Base-by-base conservation (phyloP, 108 stramenopile genomes). In the Nitzschia putrida region DNA sequence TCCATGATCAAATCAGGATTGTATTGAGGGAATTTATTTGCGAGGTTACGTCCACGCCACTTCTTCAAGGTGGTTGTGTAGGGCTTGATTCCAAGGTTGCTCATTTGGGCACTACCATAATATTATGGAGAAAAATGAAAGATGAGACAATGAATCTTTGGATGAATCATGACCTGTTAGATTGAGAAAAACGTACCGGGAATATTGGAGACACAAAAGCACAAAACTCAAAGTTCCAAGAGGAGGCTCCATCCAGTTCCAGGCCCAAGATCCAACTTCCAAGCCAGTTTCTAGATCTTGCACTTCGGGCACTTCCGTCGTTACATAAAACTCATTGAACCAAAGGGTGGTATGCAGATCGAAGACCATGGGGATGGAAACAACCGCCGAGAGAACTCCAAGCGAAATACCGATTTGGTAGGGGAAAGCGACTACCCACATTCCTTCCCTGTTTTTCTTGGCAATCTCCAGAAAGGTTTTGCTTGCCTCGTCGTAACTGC, bases 181-280 rank as follows among this genome's bases (percentile, higher is more conserved):
- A 54, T 34, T n/a, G n/a, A 49, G 26, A 61, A 64, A 61, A 41
- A 64, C 72, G n/a, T 75, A 77, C 60, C 94, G 64, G 10, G 88
- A 76, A 64, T 80, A 91, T 72, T 95, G 94, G 61, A 95, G 64
- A 53, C 83, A 85, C 55, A 97, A 66, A 53, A 97, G 76, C 37
- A 81, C 70, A 81, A 95, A 97, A 39, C 84, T 84, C 9, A 85
- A 47, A 29, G 88, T 87, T n/a, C 96, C 91, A 59, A 93, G 68
- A 2, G 83, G 77, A 11, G 94, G 94, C 64, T 95, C 92, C 88
- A 91, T 91, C 92, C 92, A 93, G 26, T 83, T 77, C 90, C 93
- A 94, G 39, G 77, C 78, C 86, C 88, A 90, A 12, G 78, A 53
- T 68, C 90, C 93, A 0, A 89, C 88, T 66, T 96, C 95, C 52